phyloP scores from a whole-genome alignment of 2,329 filamentous ascomycete genomes.

The Claviceps arundinis region DNA sequence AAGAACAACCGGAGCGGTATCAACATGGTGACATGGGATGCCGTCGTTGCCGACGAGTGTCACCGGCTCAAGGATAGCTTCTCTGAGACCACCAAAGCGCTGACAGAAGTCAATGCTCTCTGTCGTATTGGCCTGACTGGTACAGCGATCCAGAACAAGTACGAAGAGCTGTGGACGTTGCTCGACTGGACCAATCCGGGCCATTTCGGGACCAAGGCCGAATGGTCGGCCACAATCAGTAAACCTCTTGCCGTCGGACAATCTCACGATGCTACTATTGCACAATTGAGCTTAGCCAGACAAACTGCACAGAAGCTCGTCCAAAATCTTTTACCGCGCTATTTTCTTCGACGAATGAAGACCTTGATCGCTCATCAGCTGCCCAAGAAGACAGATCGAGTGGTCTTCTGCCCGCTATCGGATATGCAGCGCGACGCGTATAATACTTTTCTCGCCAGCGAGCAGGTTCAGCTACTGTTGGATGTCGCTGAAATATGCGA shows the following conservation, averaged over 20 bases:
- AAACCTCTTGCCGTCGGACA: conserved; percentile 76
- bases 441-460: conserved; percentile 59
- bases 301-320: conserved; percentile 76
- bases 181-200: conserved; percentile 95
- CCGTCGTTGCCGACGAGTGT: conserved; percentile 87
- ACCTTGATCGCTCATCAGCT: conserved; percentile 81
- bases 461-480: conserved; percentile 56
- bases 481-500: conserved; percentile 53
- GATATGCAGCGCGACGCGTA: conserved; percentile 72
- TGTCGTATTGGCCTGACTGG: conserved; percentile 89
- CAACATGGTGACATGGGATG: conserved; percentile 86
- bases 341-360: conserved; percentile 90
- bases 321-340: conserved; percentile 72
- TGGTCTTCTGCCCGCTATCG: conserved; percentile 89
- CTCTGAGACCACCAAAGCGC: conserved; percentile 68
- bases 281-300: conserved; percentile 68
- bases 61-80: conserved; percentile 72
- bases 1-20: conserved; percentile 58
- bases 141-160: conserved; percentile 95
- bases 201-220: conserved; percentile 44
- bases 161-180: conserved; percentile 92
- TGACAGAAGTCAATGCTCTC: conserved; percentile 81
- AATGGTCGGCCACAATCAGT: conserved; percentile 69
- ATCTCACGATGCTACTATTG: conserved; percentile 76
- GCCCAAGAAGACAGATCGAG: conserved; percentile 85